phyloP scores from a whole-genome alignment of 495 filamentous ascomycete species.

The Pseudoneurospora amorphoporcata region DNA sequence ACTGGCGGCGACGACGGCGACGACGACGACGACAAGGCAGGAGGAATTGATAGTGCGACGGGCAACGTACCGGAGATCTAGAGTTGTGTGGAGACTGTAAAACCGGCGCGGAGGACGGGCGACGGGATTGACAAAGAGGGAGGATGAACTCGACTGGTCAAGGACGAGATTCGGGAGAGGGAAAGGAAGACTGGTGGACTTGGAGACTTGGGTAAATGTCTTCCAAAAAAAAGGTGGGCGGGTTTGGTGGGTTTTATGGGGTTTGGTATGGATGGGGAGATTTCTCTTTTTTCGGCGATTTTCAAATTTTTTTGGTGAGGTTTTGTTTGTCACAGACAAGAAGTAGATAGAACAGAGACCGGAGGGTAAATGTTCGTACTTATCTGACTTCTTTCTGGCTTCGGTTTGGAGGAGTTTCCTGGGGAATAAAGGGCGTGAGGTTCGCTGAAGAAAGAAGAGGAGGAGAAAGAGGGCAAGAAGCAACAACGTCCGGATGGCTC shows the following conservation, averaged over 20 bases:
- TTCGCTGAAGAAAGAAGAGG: slow-evolving; percentile 15
- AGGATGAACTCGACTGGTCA: slow-evolving; percentile 8
- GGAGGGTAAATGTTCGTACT: slow-evolving; percentile 19
- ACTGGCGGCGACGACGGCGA: not conserved
- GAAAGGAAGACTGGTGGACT: slow-evolving; percentile 9
- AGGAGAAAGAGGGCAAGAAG: slow-evolving; percentile 15
- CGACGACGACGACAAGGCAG: not conserved
- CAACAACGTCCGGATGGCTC: slow-evolving; percentile 7
- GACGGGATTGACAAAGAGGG: slow-evolving; percentile 21
- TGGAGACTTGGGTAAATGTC: slow-evolving; percentile 10
- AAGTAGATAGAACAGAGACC: slow-evolving; percentile 23
- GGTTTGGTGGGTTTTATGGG: slow-evolving; percentile 21
- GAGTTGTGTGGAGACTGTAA: not conserved
- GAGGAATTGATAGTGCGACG: not conserved
- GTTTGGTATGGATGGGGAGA: slow-evolving; percentile 8
- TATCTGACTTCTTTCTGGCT: slow-evolving; percentile 25
- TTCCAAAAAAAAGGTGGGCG: slow-evolving; percentile 8
- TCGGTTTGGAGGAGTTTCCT: slow-evolving; percentile 15
- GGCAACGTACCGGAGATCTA: slow-evolving; percentile 12
- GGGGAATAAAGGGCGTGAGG: slow-evolving; percentile 22
- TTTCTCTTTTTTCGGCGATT: slow-evolving; percentile 22
- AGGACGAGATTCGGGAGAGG: slow-evolving; percentile 12
- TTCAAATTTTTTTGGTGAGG: slow-evolving; percentile 39
- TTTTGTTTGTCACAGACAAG: slow-evolving; percentile 28
- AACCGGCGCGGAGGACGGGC: slow-evolving; percentile 15